These are phyloP conservation scores for Pleurotus pulmonarius DNA, from an alignment of 768 basidiomycete genomes.

Conservation along the genomic window DNA sequence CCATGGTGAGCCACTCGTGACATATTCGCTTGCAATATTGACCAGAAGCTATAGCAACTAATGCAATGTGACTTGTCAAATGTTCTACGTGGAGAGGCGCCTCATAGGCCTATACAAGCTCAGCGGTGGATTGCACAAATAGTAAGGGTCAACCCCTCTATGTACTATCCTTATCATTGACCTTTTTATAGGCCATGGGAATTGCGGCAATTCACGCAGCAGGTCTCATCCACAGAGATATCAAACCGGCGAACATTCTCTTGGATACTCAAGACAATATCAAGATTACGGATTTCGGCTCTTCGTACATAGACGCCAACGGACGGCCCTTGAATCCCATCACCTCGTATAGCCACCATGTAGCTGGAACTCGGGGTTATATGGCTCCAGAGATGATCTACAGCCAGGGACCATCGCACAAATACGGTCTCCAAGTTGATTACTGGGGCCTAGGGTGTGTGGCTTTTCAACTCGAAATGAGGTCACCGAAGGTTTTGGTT, in stretches of 20 bases:
- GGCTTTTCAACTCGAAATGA: slow-evolving; percentile 31
- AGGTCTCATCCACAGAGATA: slow-evolving; percentile 65
- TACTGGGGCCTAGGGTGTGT: slow-evolving; percentile 42
- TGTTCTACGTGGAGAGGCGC: slow-evolving; percentile 21
- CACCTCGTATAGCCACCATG: slow-evolving; percentile 18
- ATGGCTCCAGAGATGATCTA: slow-evolving; percentile 38
- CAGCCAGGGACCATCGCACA: slow-evolving; percentile 15
- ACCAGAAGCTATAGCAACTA: slow-evolving; percentile 25
- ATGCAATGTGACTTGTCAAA: slow-evolving; percentile 32
- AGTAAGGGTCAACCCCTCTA: slow-evolving; percentile 17
- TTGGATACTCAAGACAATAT: slow-evolving; percentile 38
- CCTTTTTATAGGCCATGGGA: slow-evolving; percentile 30
- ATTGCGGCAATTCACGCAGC: slow-evolving; percentile 46
- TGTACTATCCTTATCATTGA: neutral
- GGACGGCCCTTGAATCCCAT: slow-evolving; percentile 12
- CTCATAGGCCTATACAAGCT: slow-evolving; percentile 21
- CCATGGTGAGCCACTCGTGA: slow-evolving; percentile 27
- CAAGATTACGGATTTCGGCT: slow-evolving; percentile 39
- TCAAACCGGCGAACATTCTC: slow-evolving; percentile 72
- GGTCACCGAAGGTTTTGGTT: slow-evolving; percentile 17
- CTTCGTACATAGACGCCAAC: slow-evolving; percentile 19
- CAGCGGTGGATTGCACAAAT: slow-evolving; percentile 38
- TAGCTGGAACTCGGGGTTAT: slow-evolving; percentile 31
- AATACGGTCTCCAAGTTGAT: slow-evolving; percentile 30
- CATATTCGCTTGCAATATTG: no score